phyloP scores from a whole-genome alignment of 805 yeast genomes.

The Yamadazyma olivae region DNA sequence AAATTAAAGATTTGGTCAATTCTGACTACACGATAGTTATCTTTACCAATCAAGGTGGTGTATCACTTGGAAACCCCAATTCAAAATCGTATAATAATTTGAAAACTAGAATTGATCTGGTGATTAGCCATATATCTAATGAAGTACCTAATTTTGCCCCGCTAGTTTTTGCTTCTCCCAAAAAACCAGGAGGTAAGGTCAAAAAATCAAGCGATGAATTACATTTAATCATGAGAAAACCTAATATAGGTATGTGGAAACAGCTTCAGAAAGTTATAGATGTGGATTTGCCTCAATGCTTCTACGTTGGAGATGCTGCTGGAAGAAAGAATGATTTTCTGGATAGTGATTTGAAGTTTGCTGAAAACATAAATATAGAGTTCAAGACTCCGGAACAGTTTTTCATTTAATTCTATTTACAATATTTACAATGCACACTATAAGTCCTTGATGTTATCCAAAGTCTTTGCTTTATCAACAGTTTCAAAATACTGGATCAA shows the following conservation, averaged over 20 bases:
- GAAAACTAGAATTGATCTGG: conserved; percentile 33
- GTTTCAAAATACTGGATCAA: conserved; percentile 64
- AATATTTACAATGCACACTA: not conserved
- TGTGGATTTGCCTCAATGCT: conserved; percentile 44
- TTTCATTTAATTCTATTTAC: conserved; percentile 27
- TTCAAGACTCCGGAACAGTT: conserved; percentile 74
- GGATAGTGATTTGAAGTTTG: conserved; percentile 74
- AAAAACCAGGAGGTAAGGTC: conserved; percentile 37
- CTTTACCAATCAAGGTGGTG: conserved; percentile 85
- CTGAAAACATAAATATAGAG: conserved; percentile 47
- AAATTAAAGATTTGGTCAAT: conserved; percentile 19
- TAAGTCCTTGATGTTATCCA: not conserved
- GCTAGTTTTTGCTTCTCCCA: conserved; percentile 64
- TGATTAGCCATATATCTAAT: conserved; percentile 28
- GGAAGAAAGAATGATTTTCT: conserved; percentile 79
- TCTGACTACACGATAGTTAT: conserved; percentile 51
- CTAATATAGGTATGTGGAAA: conserved; percentile 74
- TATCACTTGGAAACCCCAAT: conserved; percentile 32
- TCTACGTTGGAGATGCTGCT: conserved; percentile 96
- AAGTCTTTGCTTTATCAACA: conserved; percentile 46
- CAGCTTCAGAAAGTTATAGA: conserved; percentile 42
- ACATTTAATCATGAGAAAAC: conserved; percentile 60
- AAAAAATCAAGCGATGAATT: conserved; percentile 20
- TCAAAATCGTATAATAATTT: conserved; percentile 40
- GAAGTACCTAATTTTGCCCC: conserved; percentile 15